Evolutionary conservation across 2,329 filamentous ascomycete species (phyloP).

Genomic region (Coniochaeta ligniaria): DNA sequence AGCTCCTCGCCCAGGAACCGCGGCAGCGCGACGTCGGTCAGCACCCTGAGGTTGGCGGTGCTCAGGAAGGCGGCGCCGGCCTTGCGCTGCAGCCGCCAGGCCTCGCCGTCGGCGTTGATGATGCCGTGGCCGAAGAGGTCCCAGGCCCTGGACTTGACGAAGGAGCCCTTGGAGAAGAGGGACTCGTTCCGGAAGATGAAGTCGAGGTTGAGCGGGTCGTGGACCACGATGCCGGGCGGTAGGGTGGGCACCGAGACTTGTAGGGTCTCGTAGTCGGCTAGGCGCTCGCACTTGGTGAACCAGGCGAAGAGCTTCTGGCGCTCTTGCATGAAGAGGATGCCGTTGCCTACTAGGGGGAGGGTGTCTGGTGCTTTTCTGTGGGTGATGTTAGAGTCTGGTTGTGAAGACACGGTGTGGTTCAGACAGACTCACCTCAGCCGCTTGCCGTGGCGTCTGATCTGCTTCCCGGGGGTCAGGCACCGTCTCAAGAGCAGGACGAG

Average conservation of each 20-base stretch:
- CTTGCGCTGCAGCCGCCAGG: constrained; percentile 57
- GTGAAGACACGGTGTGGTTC: not conserved
- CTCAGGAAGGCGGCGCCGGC: constrained; percentile 54
- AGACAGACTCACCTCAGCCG: constrained; percentile 20
- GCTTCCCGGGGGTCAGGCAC: constrained; percentile 6
- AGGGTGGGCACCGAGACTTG: constrained; percentile 56
- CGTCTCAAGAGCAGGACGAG: constrained; percentile 6
- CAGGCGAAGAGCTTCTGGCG: constrained; percentile 54
- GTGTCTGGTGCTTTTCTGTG: constrained; percentile 41
- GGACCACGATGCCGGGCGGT: constrained; percentile 56
- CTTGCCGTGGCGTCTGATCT: constrained; percentile 20
- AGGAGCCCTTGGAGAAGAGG: constrained; percentile 53
- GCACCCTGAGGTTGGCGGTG: constrained; percentile 45
- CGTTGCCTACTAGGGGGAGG: constrained; percentile 52
- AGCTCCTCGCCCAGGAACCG: constrained; percentile 40
- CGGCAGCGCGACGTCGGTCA: constrained; percentile 52
- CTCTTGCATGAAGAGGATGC: constrained; percentile 51
- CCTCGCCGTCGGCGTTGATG: constrained; percentile 58
- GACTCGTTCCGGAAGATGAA: constrained; percentile 55
- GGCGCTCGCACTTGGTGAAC: constrained; percentile 52
- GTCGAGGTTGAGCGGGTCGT: constrained; percentile 54
- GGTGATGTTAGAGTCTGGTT: not conserved
- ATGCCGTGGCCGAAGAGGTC: constrained; percentile 61
- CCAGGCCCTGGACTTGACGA: constrained; percentile 52
- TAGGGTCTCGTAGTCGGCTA: constrained; percentile 52